Evolutionary conservation across 257 asterid genomes (phyloP).

Genomic region (Orobanche coerulescens): DNA sequence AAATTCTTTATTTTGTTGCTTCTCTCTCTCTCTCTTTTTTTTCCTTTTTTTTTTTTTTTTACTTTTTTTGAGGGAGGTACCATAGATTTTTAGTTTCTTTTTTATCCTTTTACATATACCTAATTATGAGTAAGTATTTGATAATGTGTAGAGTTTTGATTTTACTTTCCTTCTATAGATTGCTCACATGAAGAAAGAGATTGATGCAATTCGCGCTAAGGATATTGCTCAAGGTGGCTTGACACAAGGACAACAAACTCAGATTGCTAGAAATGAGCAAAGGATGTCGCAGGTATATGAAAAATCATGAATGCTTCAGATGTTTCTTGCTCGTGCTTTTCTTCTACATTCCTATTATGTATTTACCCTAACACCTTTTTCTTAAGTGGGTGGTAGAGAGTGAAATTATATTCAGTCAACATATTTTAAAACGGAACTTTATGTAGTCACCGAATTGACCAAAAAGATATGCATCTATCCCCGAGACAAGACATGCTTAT

Average conservation of each 20-base stretch:
- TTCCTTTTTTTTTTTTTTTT: too few species aligned
- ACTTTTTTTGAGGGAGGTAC: too few species aligned
- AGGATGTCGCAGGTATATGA: conserved; percentile 78
- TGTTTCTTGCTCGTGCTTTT: conserved; percentile 12
- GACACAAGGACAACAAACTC: conserved; percentile 99
- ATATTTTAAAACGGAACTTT: conserved; percentile 2
- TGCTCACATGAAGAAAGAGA: conserved; percentile 99
- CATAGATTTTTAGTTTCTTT: too few species aligned
- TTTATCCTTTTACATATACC: too few species aligned
- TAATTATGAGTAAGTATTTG: not conserved
- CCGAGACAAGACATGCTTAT: not conserved
- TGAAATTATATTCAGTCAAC: conserved; percentile 14
- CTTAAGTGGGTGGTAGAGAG: conserved; percentile 9
- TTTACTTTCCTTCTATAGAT: conserved; percentile 38
- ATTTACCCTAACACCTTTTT: not conserved
- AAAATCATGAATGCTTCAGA: not conserved
- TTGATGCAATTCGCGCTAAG: conserved; percentile 96
- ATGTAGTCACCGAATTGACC: conserved; percentile 2
- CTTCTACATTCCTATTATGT: not conserved
- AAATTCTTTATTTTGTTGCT: not conserved
- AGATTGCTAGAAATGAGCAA: conserved; percentile 98
- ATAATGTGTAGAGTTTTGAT: not conserved
- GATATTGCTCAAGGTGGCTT: conserved; percentile 99
- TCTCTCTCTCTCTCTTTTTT: too few species aligned
- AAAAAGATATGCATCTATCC: conserved; percentile 1